phyloP scores from a whole-genome alignment of 2,329 filamentous ascomycete species.

The Fusarium sp. region DNA sequence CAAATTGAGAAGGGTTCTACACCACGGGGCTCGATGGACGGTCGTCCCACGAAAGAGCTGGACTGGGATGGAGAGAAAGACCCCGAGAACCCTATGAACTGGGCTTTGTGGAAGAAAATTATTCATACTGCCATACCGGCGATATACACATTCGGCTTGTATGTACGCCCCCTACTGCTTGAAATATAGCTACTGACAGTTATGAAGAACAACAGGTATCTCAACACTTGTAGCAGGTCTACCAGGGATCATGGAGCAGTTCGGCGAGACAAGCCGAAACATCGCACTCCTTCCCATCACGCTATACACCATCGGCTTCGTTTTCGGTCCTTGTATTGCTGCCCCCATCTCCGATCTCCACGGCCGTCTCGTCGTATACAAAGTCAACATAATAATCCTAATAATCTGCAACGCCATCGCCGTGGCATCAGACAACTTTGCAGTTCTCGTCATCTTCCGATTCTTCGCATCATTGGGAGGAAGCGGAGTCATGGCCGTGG shows the following conservation, averaged over 20 bases:
- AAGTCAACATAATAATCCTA: conserved; percentile 11
- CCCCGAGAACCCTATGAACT: conserved; percentile 17
- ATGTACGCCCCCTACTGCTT: background rate
- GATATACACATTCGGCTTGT: conserved; percentile 21
- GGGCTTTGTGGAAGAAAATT: conserved; percentile 8
- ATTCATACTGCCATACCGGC: conserved; percentile 15
- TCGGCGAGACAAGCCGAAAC: conserved; percentile 1
- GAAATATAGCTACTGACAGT: accelerated
- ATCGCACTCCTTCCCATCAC: conserved; percentile 7
- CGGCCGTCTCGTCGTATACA: conserved; percentile 15
- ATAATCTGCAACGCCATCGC: conserved; percentile 14
- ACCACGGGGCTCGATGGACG: background rate
- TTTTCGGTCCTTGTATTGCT: conserved; percentile 18
- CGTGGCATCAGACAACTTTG: conserved; percentile 8
- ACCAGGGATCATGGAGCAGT: conserved; percentile 6
- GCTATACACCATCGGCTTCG: conserved; percentile 11
- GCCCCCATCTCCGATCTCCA: conserved; percentile 16
- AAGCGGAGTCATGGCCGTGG: conserved; percentile 18
- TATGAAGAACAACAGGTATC: conserved; percentile 8
- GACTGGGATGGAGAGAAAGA: conserved; percentile 18
- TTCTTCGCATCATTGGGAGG: conserved; percentile 9
- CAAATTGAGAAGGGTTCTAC: background rate
- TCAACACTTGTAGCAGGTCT: conserved; percentile 20
- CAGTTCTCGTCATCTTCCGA: background rate
- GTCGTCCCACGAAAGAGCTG: background rate